Evolutionary conservation across 2,329 filamentous ascomycete species (phyloP), one percentile per base, ranked within the genome.

Genomic region (Trichoderma semiorbis): DNA sequence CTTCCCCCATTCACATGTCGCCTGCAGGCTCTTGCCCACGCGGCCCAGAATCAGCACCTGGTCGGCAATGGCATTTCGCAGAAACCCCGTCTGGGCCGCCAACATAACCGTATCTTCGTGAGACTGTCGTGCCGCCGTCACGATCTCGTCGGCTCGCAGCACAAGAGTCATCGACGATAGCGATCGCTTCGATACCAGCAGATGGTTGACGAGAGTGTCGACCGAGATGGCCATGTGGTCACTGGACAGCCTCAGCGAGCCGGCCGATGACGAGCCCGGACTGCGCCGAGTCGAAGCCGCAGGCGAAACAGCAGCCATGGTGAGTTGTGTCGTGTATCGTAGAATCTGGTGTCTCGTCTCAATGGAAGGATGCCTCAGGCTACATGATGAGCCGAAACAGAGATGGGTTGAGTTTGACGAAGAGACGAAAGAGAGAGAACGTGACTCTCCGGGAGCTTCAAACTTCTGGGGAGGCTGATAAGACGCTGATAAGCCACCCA

Each of bases 101-200:
- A 97, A 86, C 11, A 95, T 86, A 68, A 93, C 91, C 62, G 91
- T 91, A 75, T 96, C 92, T 78, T 97, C 93, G 74, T 97, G 86
- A 39, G 93, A 88, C 36, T 87, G 84, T 39, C 94, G 91, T 5
- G 94, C 93, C 16, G 89, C 85, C 24, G 89, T 93, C 58, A 96
- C 92, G 70, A 98, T 90, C 78, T 97, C 92, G 78, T 96, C 95
- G 75, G 94, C 95, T 72, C 93, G 92, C 79, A 93, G 91, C 66
- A 98, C 93, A 73, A 93, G 90, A 55, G 87, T 89, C 80, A 97
- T 94, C 12, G 94, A 94, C 18, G 92, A 93, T 5, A 98, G 87
- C 1, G 95, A 95, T 58, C 93, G 90, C 80, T 98, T 98, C 10
- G 95, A 93, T 34, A 92, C 91, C 53, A 98, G 89, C 43, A 98